Evolutionary conservation across 257 asterid genomes (phyloP), one percentile per base, ranked within the genome.

Genomic region (Anisodus tanguticus): DNA sequence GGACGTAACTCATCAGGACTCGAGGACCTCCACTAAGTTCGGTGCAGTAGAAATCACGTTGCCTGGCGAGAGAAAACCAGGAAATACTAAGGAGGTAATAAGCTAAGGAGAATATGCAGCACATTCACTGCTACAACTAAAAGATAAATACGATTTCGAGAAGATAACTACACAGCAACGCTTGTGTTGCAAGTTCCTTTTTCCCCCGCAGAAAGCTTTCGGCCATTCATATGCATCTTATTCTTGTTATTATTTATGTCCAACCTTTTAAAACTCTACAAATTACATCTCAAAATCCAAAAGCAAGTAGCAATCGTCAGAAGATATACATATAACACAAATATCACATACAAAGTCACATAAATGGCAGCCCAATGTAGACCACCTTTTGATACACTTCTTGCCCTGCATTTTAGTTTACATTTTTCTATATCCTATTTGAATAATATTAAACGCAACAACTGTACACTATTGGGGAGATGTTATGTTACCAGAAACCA

Each of bases 401-500:
- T 77, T 59, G 81, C 54, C 22, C 67, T 76, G 76, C 84, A 53
- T 19, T 84, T 80, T 76, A 37, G 86, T 66, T 84, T 62, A 19
- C 39, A 60, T 70, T 84, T 60, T 82, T 76, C 87, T 84, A 31
- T 74, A 57, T 78, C 86, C 85, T 84, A 66, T 51, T 86, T 31
- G 55, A 88, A 86, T 85, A 70, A 82, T 79, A 88, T 81, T 80
- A 76, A 87, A 77, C 66, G 64, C 37, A 31, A 83, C 79, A 69
- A 57, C 91, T 93, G 88, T 91, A 93, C 97, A 94, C 2, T 1
- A 31, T 84, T 55, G 66, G 35, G 57, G 82, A 85, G 79, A 41
- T 41, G 35, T 31, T 31, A 76, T 69, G 82, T 91, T 89, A 94
- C 97, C 97, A 93, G 90, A 90, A 92, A 85, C 83, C 88, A 82